These are phyloP conservation scores for Dryadomyces quercivorus DNA, from an alignment of 2,329 filamentous ascomycete species.

Conservation along the genomic window DNA sequence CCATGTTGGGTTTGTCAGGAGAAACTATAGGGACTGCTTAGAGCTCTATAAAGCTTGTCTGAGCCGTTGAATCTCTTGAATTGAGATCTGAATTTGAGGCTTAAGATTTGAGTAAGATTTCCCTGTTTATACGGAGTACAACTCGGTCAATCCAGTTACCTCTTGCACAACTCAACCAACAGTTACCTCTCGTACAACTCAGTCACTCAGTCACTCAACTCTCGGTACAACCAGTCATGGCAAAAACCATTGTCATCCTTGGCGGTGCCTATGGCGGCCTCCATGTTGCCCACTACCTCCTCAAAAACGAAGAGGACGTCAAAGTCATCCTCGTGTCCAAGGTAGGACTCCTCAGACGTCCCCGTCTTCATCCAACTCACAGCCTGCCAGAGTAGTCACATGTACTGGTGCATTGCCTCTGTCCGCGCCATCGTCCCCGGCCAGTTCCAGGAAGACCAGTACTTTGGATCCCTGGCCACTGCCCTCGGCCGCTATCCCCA, in stretches of 20 bases:
- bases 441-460: conserved; percentile 33
- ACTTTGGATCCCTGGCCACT: conserved; percentile 35
- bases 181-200: too few species aligned
- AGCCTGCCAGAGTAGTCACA: conserved; percentile 35
- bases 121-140: too few species aligned
- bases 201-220: neutral
- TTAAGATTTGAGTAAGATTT: too few species aligned
- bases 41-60: too few species aligned
- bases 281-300: conserved; percentile 38
- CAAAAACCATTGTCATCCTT: conserved; percentile 40
- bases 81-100: too few species aligned
- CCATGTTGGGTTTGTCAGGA: too few species aligned
- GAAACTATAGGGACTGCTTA: too few species aligned
- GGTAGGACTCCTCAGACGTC: conserved; percentile 19
- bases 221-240: conserved; percentile 20
- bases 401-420: conserved; percentile 47
- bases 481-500: conserved; percentile 38
- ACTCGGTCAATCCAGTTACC: too few species aligned
- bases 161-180: too few species aligned
- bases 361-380: neutral
- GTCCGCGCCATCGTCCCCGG: conserved; percentile 42
- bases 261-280: conserved; percentile 43
- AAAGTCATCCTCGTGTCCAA: conserved; percentile 45
- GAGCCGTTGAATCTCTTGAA: too few species aligned
- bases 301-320: conserved; percentile 35